Base-by-base conservation (phyloP, 768 basidiomycete species). In the Mycena rebaudengoi region DNA sequence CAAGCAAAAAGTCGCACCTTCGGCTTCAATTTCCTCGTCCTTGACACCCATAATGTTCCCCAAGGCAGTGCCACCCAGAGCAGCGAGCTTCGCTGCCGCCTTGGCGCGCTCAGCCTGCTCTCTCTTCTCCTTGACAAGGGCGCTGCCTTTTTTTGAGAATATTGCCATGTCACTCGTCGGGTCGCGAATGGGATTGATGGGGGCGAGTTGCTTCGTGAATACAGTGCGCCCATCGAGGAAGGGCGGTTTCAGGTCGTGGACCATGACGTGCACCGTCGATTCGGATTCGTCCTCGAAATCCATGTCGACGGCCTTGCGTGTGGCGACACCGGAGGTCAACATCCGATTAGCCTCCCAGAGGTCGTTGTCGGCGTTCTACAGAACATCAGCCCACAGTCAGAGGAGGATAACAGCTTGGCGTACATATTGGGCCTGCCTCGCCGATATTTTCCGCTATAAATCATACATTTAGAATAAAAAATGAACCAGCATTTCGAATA, bases 301-400 rank as follows among this genome's bases (percentile, higher is more conserved):
- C 23, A 96, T 83, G 73, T 99, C 96, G 48, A 99, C 85, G 4
- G 87, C 82, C 68, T 88, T 92, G 32, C 93, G 90, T 10, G 93
- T 94, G 1, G 94, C 93, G 20, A 98, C 91, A 71, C 98, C 98
- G 3, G 98, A 99, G 0, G 94, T 95, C 11, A 95, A 82, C 92
- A 99, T 96, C 72, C 97, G 93, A 73, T 99, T 99, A 8, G 93
- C 93, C 81, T 99, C 98, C 98, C 98, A 99, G 12, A 97, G 80
- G 71, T 99, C 98, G 71, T 98, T 99, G 76, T 99, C 98, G 23
- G 95, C 95, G 70, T 99, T 98, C 94, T 96, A 72, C 5, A 62
- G 20, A 7, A 41, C 66, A 10, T 32, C 70, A 70, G n/a, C n/a
- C n/a, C n/a, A n/a, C n/a, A n/a, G n/a, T n/a, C n/a, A n/a, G n/a